phyloP scores from a whole-genome alignment of 805 yeast species.

The Nakazawaea ernobii region DNA sequence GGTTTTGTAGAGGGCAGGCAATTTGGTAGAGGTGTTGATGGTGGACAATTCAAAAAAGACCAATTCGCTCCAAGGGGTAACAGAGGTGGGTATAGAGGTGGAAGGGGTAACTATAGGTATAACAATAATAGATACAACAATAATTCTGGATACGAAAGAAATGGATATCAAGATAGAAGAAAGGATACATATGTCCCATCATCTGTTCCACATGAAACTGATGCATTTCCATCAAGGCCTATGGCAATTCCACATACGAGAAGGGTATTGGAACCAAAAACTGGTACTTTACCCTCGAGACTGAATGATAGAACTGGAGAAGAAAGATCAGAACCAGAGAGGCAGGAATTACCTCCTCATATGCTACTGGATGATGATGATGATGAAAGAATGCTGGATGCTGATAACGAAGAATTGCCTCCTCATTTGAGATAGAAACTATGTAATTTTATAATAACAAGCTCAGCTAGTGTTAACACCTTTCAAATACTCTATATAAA shows the following conservation, averaged over 20 bases:
- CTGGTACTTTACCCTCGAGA: slow-evolving; percentile 3
- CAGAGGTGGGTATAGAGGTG: slow-evolving; percentile 25
- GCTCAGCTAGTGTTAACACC: slow-evolving; percentile 47
- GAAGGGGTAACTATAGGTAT: slow-evolving; percentile 1
- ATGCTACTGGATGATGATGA: slow-evolving; percentile 1
- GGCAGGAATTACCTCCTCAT: slow-evolving; percentile 9
- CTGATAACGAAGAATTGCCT: slow-evolving; percentile 5
- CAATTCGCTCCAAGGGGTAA: slow-evolving; percentile 11
- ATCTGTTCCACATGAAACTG: background rate
- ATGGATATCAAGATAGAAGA: background rate
- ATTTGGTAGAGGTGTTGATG: slow-evolving; percentile 87
- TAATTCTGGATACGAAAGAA: background rate
- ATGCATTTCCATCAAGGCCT: background rate
- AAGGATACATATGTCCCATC: slow-evolving; percentile 1
- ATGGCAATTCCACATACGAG: background rate
- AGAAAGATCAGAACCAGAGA: background rate
- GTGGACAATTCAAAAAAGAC: slow-evolving; percentile 57
- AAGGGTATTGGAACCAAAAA: slow-evolving; percentile 5
- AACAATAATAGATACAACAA: slow-evolving; percentile 1
- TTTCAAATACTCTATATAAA: slow-evolving; percentile 83
- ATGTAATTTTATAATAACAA: background rate
- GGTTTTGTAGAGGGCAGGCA: slow-evolving; percentile 96
- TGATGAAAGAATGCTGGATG: slow-evolving; percentile 1
- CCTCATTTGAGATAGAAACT: slow-evolving; percentile 9
- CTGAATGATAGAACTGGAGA: background rate